Evolutionary conservation across 768 basidiomycete genomes (phyloP), one percentile per base, ranked within the genome.

Genomic region (Exsudoporus frostii): DNA sequence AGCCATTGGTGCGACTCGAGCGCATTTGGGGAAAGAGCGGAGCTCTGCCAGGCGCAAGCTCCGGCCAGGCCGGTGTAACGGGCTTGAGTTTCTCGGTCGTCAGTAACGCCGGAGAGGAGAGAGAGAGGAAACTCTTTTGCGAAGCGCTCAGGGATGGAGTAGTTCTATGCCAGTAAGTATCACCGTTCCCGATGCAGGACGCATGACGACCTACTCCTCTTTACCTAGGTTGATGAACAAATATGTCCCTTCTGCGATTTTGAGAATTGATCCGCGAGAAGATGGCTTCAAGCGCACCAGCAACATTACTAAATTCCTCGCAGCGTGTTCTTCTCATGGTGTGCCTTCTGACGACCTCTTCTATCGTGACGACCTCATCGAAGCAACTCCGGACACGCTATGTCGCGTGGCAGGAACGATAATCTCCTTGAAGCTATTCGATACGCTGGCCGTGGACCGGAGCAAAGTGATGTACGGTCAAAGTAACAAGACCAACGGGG

Each of bases 141-240:
- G 90, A 93, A 49, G 84, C 88, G 0, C 66, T 95, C 50, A 73
- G 83, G 61, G 93, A 96, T 72, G 93, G 93, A 1, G 88, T 85
- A 68, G 81, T 95, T 20, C 78, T 96, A 22, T 94, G 93, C 83
- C 86, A 90, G 93, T 95, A 65, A 74, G 92, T 84, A 33, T 57
- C 47, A 37, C 39, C 53, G 25, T 58, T 51, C 42, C 47, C 37
- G 51, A 41, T 29, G 57, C 48, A 46, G 40, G 42, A 30, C 19
- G 44, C 22, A 34, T 49, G 59, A 46, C 48, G 25, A 36, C 46
- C 27, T 44, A 47, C 40, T 30, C 24, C 37, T 50, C 40, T 48
- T 40, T 40, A 45, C 55, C 36, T 44, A 93, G 92, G 57, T 78
- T 92, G 55, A 78, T 91, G 76, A 91, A 91, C 71, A 88, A 86